These are phyloP conservation scores for Alternaria sp. DNA, from an alignment of 2,329 filamentous ascomycete genomes.

Conservation along the genomic window DNA sequence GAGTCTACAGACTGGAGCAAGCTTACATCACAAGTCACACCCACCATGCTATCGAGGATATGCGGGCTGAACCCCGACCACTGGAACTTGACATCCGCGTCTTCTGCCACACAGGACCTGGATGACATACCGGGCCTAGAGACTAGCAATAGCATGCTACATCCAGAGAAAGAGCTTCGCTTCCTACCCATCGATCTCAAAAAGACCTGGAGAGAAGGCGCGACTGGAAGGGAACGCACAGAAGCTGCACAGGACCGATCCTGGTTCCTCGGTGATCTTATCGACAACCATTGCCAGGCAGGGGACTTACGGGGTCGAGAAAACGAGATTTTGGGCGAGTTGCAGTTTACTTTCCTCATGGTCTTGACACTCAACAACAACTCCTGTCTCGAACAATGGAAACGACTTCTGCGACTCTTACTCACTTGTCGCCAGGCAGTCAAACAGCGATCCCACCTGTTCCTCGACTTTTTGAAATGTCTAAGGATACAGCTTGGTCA, in stretches of 20 bases:
- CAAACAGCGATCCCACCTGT: conserved; percentile 58
- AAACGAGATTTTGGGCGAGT: conserved; percentile 61
- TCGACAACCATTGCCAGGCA: conserved; percentile 53
- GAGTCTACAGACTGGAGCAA: conserved; percentile 62
- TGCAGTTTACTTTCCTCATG: conserved; percentile 71
- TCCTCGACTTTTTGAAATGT: conserved; percentile 59
- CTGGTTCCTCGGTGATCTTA: conserved; percentile 66
- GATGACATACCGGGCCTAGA: conserved; percentile 68
- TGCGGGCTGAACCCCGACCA: conserved; percentile 55
- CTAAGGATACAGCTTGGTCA: conserved; percentile 63
- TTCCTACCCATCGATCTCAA: conserved; percentile 68
- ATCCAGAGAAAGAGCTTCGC: conserved; percentile 54
- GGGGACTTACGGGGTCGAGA: conserved; percentile 36
- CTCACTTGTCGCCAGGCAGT: conserved; percentile 65
- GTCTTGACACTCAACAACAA: conserved; percentile 70
- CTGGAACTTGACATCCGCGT: conserved; percentile 67
- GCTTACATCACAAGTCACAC: conserved; percentile 62
- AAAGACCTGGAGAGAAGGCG: conserved; percentile 68
- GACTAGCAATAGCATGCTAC: conserved; percentile 36
- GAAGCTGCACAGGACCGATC: conserved; percentile 69
- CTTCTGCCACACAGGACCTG: conserved; percentile 63
- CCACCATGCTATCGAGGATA: conserved; percentile 60
- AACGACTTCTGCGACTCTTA: conserved; percentile 63
- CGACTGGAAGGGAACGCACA: conserved; percentile 68
- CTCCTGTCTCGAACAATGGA: conserved; percentile 73